Base-by-base conservation (phyloP, 2,329 filamentous ascomycete species). In the Cryphonectria japonica region DNA sequence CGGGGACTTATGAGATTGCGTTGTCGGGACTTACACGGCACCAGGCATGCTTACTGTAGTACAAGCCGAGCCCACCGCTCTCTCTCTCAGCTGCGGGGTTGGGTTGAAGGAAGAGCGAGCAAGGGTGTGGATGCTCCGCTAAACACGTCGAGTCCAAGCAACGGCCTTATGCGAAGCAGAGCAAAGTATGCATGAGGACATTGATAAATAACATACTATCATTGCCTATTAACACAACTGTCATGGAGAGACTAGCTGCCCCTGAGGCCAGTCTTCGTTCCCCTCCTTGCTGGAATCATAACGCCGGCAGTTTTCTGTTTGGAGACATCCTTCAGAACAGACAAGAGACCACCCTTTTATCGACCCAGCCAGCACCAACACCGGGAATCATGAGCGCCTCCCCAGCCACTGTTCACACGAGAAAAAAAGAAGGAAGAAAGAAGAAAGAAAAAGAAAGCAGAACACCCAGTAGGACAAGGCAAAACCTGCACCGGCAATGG, bases 401-500 rank as follows among this genome's bases (percentile, higher is more conserved):
- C 60, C 60, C 19, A n/a, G 16, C 60, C 19, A 19, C 34, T 7
- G 4, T 13, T 62, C 57, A 60, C 22, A 60, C 26, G 26, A 7
- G 29, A 16, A 7, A 22, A 22, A 34, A 5, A 60, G 37, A 39
- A 39, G 11, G 2, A 1, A 29, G 19, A 32, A 60, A 6, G 16
- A 59, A n/a, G 14, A 32, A 59, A 29, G 26, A 59, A 32, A 26
- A 26, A 59, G 29, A 57, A 61, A 16, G 22, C 26, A 62, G 9
- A 39, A 62, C 39, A 62, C 26, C 26, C 26, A 26, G 26, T 26
- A 26, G 41, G 32, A 60, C 19, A 62, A 41, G 60, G 13, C 11
- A 46, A n/a, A 66, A n/a, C 22, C 63, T 66, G 61, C 26, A 26
- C 37, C 22, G 22, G 32, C 43, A 68, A 13, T 60, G 14, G 34